phyloP scores from a whole-genome alignment of 1,284 basidiomycete species.

The Sanguinoderma infundibulare region DNA sequence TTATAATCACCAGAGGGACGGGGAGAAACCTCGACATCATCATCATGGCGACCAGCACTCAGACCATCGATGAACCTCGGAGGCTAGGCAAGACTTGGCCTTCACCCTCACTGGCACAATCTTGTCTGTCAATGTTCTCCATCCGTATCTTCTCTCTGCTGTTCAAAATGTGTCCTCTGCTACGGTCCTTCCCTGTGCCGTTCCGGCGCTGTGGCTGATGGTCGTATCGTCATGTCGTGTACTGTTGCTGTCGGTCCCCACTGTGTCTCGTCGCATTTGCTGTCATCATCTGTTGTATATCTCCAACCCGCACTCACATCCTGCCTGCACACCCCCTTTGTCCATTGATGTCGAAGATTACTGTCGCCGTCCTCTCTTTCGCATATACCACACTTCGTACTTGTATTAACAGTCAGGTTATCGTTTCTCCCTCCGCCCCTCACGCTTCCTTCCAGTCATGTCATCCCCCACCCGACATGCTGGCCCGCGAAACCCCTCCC shows the following conservation, averaged over 20 bases:
- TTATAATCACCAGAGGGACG: conserved; percentile 8
- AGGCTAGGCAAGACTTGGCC: background rate
- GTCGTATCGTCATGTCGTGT: conserved; percentile 1
- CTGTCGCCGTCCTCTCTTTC: background rate
- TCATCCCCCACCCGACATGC: background rate
- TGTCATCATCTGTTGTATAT: conserved; percentile 11
- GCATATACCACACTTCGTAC: conserved; percentile 1
- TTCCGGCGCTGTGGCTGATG: background rate
- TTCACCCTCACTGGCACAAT: background rate
- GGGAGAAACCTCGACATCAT: conserved; percentile 8
- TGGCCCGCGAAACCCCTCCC: background rate
- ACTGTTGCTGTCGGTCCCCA: conserved; percentile 5
- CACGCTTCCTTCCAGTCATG: background rate
- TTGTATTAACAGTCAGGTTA: conserved; percentile 5
- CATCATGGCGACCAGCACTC: background rate
- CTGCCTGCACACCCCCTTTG: background rate
- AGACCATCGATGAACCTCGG: background rate
- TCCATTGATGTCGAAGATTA: background rate
- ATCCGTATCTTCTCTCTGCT: background rate
- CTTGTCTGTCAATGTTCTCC: background rate
- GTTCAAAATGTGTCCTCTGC: background rate
- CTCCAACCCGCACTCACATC: background rate
- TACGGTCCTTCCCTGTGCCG: background rate
- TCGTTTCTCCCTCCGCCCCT: background rate
- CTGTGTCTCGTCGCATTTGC: conserved; percentile 6